Evolutionary conservation across 148 eudicot species (phyloP), one percentile per base, ranked within the genome.

Genomic region (Nepenthes mirabilis): DNA sequence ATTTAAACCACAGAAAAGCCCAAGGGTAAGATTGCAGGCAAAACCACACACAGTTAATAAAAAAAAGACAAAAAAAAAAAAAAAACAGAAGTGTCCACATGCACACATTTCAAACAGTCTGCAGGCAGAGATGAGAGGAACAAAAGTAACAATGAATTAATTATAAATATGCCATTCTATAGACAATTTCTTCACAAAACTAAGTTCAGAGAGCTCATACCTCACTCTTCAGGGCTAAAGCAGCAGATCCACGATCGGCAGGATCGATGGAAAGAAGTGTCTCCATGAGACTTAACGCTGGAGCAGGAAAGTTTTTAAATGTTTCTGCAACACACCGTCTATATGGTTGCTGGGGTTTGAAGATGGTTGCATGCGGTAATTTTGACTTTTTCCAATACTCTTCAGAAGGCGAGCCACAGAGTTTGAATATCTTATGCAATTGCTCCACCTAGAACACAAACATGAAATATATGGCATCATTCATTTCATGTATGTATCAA

Each of bases 321-420:
- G 88, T 89, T 58, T 89, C 95, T 43, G 80, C 80, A 64, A 93
- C 90, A 68, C 82, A 63, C 14, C 95, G 83, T 54, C 59, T 70
- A 61, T 86, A 89, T 43, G 97, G 95, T 64, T 89, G 96, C 63
- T 86, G 95, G 55, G 99, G 99, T 65, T 93, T 89, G 64, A 86
- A 90, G 66, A 86, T 84, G 50, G 91, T 84, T 52, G 97, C 86
- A 80, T 87, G 95, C 36, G 94, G 99, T 61, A 89, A 72, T 79
- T 80, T 89, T 58, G 97, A 86, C 71, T 79, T 84, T 70, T 74
- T 86, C 99, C 99, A 93, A 67, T 93, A 93, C 36, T 93, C 99
- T 82, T 93, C 99, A 12, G 95, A 82, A 47, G 99, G 99, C 52
- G 97, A 93, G 11, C 99, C 99, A 70, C 99, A 93, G 45, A 93